Conservation (phyloP, 1,139 yeast genomes). For the Debaryomyces sp. region DNA sequence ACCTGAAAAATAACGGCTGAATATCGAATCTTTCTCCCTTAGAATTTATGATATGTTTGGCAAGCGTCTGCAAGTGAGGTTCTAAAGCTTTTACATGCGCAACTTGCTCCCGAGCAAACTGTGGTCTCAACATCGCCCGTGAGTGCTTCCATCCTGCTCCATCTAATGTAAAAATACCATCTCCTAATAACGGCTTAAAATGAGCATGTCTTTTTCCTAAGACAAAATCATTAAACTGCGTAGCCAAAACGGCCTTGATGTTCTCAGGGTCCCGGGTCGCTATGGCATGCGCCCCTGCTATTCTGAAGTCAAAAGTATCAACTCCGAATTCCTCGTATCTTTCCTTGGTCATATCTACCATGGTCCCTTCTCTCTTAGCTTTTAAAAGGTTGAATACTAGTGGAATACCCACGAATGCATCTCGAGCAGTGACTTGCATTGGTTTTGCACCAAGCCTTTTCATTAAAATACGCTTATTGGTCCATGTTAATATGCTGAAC, state of each 20-base stretch:
- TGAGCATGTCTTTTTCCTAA: slow-evolving; percentile 51
- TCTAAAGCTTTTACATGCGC: slow-evolving; percentile 52
- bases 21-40: slow-evolving; percentile 44
- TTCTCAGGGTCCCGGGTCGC: slow-evolving; percentile 42
- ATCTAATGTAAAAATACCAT: slow-evolving; percentile 60
- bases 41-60: slow-evolving; percentile 31
- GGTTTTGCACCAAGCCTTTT: slow-evolving; percentile 25
- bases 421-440: slow-evolving; percentile 12
- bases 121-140: slow-evolving; percentile 60
- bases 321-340: slow-evolving; percentile 15
- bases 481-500: not conserved
- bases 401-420: slow-evolving; percentile 28
- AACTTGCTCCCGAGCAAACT: slow-evolving; percentile 58
- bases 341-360: slow-evolving; percentile 22
- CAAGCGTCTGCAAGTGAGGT: slow-evolving; percentile 45
- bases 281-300: slow-evolving; percentile 24
- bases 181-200: slow-evolving; percentile 51
- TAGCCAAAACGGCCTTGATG: slow-evolving; percentile 42
- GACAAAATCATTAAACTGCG: slow-evolving; percentile 54
- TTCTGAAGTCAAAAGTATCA: slow-evolving; percentile 14
- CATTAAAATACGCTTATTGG: slow-evolving; percentile 2
- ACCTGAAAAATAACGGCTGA: slow-evolving; percentile 49
- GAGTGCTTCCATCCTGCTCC: slow-evolving; percentile 62
- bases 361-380: slow-evolving; percentile 23
- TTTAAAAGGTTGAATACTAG: slow-evolving; percentile 17